Evolutionary conservation across 140 eudicot genomes (phyloP).

Genomic region (Anethum foeniculum): DNA sequence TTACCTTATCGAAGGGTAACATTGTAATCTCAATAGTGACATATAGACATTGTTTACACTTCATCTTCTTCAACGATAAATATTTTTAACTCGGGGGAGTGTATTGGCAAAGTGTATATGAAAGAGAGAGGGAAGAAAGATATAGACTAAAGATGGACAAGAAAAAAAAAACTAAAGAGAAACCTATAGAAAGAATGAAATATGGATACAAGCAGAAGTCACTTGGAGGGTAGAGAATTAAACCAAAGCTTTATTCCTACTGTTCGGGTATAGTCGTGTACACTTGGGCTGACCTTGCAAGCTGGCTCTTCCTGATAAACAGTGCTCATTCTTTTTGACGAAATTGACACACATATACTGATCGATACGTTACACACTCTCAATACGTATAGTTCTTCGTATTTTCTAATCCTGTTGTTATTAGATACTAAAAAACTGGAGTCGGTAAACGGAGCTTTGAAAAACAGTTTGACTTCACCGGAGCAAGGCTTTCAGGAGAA

Average conservation of each 20-base stretch:
- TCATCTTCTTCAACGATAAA: no score
- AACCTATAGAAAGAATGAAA: constrained; percentile 54
- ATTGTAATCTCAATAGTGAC: no score
- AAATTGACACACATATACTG: neutral
- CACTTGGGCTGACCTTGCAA: constrained; percentile 1
- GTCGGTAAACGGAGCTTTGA: no score
- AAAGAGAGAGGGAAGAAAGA: constrained; percentile 85
- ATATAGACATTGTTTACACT: no score
- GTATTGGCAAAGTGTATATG: constrained; percentile 88
- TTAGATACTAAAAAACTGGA: no score
- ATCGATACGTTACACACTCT: no score
- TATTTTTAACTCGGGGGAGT: constrained; percentile 44
- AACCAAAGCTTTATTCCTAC: neutral
- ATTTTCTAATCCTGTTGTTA: no score
- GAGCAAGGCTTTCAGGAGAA: no score
- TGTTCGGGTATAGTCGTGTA: constrained; percentile 16
- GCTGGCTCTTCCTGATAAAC: constrained; percentile 18
- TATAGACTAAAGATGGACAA: constrained; percentile 89
- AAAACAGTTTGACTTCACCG: no score
- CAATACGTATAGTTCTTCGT: no score
- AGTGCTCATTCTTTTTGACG: constrained; percentile 5
- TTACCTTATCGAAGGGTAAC: no score
- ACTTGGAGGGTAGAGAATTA: constrained; percentile 52
- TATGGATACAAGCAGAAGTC: constrained; percentile 74
- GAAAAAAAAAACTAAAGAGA: constrained; percentile 84